These are phyloP conservation scores for Arachis hypogaea DNA, from an alignment of 306 rosid genomes.

Conservation along the genomic window DNA sequence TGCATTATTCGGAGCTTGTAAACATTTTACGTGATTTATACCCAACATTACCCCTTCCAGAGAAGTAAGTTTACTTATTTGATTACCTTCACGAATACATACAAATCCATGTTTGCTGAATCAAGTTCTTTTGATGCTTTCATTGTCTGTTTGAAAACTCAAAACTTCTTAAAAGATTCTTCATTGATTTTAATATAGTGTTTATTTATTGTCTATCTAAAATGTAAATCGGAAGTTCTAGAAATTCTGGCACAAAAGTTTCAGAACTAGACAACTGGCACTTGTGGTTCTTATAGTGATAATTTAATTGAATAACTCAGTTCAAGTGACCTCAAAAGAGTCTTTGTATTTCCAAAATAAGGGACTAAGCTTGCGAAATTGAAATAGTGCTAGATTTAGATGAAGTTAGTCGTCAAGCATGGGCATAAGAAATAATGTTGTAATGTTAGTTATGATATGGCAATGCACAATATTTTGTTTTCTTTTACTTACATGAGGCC, in stretches of 20 bases:
- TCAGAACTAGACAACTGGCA: neutral
- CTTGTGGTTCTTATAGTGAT: too few species aligned
- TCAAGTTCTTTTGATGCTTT: constrained; percentile 6
- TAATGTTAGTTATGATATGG: too few species aligned
- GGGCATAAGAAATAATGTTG: too few species aligned
- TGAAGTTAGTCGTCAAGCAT: too few species aligned
- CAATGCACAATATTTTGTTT: too few species aligned
- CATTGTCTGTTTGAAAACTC: constrained; percentile 17
- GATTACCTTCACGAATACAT: neutral
- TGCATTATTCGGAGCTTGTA: constrained; percentile 57
- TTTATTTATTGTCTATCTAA: neutral
- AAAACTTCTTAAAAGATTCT: constrained; percentile 10
- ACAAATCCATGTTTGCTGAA: neutral
- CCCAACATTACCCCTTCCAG: constrained; percentile 63
- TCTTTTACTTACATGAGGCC: too few species aligned
- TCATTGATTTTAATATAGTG: constrained; percentile 15
- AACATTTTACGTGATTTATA: constrained; percentile 53
- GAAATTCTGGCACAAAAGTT: neutral
- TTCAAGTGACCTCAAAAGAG: too few species aligned
- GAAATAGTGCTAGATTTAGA: too few species aligned
- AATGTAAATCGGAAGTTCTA: constrained; percentile 15
- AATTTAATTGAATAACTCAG: too few species aligned
- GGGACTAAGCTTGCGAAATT: too few species aligned
- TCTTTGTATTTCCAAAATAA: too few species aligned
- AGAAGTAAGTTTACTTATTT: constrained; percentile 55